A percentile compares a stretch with the other conserved stretches of the same genome.
Conservation (phyloP, 2,329 filamentous ascomycete genomes). For the Xylariaceae sp. region DNA sequence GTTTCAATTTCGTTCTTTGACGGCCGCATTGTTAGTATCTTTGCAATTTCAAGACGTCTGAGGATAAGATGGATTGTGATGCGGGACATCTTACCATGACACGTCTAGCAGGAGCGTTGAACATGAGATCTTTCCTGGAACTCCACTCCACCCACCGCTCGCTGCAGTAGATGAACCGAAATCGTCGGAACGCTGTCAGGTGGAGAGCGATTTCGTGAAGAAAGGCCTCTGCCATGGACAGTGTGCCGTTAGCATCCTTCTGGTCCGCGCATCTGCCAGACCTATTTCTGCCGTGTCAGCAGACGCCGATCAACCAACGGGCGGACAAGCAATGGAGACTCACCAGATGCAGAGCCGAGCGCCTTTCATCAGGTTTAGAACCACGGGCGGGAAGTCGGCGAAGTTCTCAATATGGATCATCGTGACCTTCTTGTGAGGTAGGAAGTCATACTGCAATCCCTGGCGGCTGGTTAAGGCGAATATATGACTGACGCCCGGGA, state of each 20-base stretch:
- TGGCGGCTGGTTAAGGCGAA: conserved; percentile 48
- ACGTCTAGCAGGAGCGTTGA: conserved; percentile 37
- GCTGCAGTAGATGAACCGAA: conserved; percentile 44
- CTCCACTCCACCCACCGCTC: conserved; percentile 35
- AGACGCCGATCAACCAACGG: neutral
- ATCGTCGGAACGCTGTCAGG: conserved; percentile 23
- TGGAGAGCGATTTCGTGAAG: conserved; percentile 28
- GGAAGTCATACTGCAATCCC: conserved; percentile 38
- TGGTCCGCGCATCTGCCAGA: conserved; percentile 46
- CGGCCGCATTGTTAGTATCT: conserved; percentile 2
- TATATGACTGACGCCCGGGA: conserved; percentile 48
- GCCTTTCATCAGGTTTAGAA: conserved; percentile 43
- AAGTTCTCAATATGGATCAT: conserved; percentile 51
- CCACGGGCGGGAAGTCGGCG: conserved; percentile 43
- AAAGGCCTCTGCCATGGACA: conserved; percentile 58
- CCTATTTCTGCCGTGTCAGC: conserved; percentile 28
- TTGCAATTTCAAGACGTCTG: neutral
- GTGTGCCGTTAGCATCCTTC: conserved; percentile 42
- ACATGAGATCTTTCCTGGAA: conserved; percentile 35
- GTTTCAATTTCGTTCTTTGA: conserved; percentile 37
- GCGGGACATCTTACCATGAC: conserved; percentile 30
- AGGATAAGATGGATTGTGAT: neutral
- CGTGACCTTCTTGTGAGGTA: conserved; percentile 46
- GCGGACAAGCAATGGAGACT: conserved; percentile 24
- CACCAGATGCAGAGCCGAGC: conserved; percentile 64